Base-by-base conservation (phyloP, 2,329 filamentous ascomycete genomes). In the Cladobotryum protrusum region DNA sequence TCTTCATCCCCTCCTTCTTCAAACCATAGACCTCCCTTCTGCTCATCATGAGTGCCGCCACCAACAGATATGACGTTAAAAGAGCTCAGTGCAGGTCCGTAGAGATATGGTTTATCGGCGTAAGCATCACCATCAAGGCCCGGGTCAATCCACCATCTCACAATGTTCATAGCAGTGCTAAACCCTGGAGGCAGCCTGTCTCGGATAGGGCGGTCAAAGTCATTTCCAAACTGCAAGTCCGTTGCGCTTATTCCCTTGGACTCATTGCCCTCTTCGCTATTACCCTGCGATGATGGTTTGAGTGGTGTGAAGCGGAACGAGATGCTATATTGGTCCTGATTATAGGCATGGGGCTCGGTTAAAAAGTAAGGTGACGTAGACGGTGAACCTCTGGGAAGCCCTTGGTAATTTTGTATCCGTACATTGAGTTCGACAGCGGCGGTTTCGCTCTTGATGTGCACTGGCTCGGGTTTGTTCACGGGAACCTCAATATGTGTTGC, bases 121-220 rank as follows among this genome's bases (percentile, higher is more conserved):
- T 95, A 91, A 0, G 88, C 84, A 65, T 99, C 91, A 9, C 90
- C 91, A 8, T 96, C 89, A 0, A 99, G 72, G 0, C 90, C 89
- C 0, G 92, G 92, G 63, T 99, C 92, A 44, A 97, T 86, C 72
- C 84, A 87, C 86, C 88, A 95, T 59, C 87, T 88, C 24, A 95
- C 88, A 40, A 96, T 85, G 47, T 82, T 84, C 68, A 96, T 82
- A 0, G 90, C 91, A 9, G 88, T 85, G 63, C 82, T 82, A 68
- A 96, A 95, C 0, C 92, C 90, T 0, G 89, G 88, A 0, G 93
- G 92, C 2, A 99, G 74, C 14, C 84, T 81, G 63, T 96, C 86
- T 29, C 89, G 81, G 59, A 99, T 93, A 0, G 93, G 89, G 45
- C 87, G 81, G 62, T 96, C 91, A 64, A 97, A 96, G 73, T 96